Base-by-base conservation (phyloP, 352 stramenopile species). In the Phytophthora chlamydospora region DNA sequence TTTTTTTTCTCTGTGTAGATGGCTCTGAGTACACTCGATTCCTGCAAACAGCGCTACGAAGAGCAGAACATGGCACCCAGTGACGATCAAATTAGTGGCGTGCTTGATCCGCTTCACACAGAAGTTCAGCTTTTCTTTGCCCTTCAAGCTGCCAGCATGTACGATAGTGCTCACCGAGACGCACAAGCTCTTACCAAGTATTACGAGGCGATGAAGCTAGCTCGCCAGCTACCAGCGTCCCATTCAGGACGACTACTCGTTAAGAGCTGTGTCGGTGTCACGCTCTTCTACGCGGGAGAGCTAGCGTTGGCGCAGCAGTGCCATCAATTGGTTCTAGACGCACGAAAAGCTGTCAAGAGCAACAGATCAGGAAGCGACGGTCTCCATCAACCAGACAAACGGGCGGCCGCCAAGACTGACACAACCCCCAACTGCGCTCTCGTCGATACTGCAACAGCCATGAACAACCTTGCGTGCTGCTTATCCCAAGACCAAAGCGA, bases 381-480 rank as follows among this genome's bases (percentile, higher is more conserved):
- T 13, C 10, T 16, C 8, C 36, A 41, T 7, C 34, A 36, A 12
- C 19, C 24, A 35, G 51, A 58, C 33, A 73, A 48, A 27, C 29
- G 29, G 49, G 43, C 44, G 3, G 42, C 47, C 16, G 12, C n/a
- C n/a, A 62, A 70, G 29, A 34, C 47, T 1, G 38, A 57, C 8
- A 44, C 12, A 12, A 49, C 9, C 21, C 16, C 7, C 4, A 45
- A 34, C 10, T 33, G 39, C 36, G 6, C 13, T 8, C 45, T 89
- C 53, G 43, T 85, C 11, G 82, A 93, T 48, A 85, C 80, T 3
- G 83, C 83, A 8, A 90, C 83, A 4, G 64, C 78, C 11, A 85
- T 93, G 73, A 91, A 89, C 68, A 93, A 90, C 42, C 57, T 91
- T 17, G 82, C 78, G 7, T 91, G 83, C 44, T 93, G 83, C 41